Evolutionary conservation across 2,329 filamentous ascomycete species (phyloP).

Genomic region (Beauveria scarabaeidicola): DNA sequence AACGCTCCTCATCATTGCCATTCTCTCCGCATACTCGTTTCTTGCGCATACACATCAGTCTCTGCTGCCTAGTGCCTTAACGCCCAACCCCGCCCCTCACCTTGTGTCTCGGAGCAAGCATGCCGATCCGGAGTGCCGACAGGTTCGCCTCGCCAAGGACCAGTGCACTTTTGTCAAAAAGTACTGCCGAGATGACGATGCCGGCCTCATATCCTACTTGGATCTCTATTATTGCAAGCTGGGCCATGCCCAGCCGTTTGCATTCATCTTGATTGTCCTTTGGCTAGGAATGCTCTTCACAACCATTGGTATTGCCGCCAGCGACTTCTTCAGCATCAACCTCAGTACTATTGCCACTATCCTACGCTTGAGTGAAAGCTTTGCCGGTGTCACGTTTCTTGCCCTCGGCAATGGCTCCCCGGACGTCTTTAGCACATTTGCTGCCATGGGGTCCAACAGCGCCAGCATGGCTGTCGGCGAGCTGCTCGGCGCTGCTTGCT

Average conservation of each 20-base stretch:
- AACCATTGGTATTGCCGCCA: constrained; percentile 94
- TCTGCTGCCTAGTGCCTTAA: constrained; percentile 10
- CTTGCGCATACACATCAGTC: constrained; percentile 21
- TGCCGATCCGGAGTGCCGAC: constrained; percentile 53
- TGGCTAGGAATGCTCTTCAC: constrained; percentile 91
- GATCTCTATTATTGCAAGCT: constrained; percentile 83
- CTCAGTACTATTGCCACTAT: constrained; percentile 85
- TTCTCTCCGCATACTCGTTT: constrained; percentile 38
- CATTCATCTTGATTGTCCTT: constrained; percentile 66
- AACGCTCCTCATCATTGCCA: constrained; percentile 36
- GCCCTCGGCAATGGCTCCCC: constrained; percentile 97
- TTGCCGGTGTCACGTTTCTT: constrained; percentile 92
- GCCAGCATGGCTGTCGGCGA: constrained; percentile 96
- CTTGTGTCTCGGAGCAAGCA: constrained; percentile 20
- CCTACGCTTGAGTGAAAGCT: constrained; percentile 87
- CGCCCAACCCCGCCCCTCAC: constrained; percentile 12
- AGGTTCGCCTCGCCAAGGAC: constrained; percentile 68
- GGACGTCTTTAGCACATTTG: constrained; percentile 97
- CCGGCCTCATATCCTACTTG: constrained; percentile 82
- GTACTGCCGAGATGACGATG: constrained; percentile 83
- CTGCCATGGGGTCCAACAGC: constrained; percentile 93
- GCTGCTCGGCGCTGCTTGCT: constrained; percentile 86
- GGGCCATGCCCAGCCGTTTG: constrained; percentile 58
- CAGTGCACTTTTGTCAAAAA: constrained; percentile 78
- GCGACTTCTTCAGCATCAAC: constrained; percentile 97